Conservation (phyloP, 257 asterid genomes). For the Przewalskia tangutica region DNA sequence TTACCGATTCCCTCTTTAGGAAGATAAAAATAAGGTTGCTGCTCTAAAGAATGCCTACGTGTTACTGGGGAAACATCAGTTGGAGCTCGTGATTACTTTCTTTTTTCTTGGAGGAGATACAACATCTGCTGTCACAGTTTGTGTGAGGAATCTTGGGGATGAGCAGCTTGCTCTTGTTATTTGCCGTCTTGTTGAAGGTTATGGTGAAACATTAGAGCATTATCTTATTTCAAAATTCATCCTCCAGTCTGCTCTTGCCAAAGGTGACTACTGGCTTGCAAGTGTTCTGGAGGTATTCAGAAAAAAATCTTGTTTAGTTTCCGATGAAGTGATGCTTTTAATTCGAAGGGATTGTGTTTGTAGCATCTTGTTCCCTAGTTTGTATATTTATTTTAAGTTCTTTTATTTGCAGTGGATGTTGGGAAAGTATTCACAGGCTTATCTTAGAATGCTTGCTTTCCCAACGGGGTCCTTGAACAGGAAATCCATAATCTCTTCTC, state of each 20-base stretch:
- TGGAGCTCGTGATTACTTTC: slow-evolving; percentile 92
- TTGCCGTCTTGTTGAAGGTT: slow-evolving; percentile 87
- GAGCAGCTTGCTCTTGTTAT: slow-evolving; percentile 94
- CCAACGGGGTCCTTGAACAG: slow-evolving; percentile 32
- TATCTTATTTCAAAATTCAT: slow-evolving; percentile 57
- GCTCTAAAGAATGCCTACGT: slow-evolving; percentile 95
- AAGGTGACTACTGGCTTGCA: slow-evolving; percentile 78
- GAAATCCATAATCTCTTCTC: slow-evolving; percentile 37
- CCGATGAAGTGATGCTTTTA: neutral
- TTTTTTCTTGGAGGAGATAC: slow-evolving; percentile 97
- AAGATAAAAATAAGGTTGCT: slow-evolving; percentile 86
- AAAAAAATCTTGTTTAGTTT: neutral
- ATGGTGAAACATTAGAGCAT: slow-evolving; percentile 62
- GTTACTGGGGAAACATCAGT: slow-evolving; percentile 89
- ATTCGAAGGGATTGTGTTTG: slow-evolving; percentile 6
- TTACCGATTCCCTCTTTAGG: slow-evolving; percentile 34
- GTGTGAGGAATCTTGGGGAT: slow-evolving; percentile 93
- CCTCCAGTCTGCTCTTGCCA: slow-evolving; percentile 75
- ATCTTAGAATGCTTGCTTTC: slow-evolving; percentile 55
- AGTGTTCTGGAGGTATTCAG: slow-evolving; percentile 72
- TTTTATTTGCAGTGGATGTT: slow-evolving; percentile 62
- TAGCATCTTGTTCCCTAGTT: slow-evolving; percentile 10
- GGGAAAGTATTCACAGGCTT: slow-evolving; percentile 65
- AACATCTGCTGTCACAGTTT: slow-evolving; percentile 81
- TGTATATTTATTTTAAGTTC: slow-evolving; percentile 11